Percentiles rank a stretch among this genome's conserved stretches.
phyloP scores from a whole-genome alignment of 768 basidiomycete species.

The Tulasnella sp. region DNA sequence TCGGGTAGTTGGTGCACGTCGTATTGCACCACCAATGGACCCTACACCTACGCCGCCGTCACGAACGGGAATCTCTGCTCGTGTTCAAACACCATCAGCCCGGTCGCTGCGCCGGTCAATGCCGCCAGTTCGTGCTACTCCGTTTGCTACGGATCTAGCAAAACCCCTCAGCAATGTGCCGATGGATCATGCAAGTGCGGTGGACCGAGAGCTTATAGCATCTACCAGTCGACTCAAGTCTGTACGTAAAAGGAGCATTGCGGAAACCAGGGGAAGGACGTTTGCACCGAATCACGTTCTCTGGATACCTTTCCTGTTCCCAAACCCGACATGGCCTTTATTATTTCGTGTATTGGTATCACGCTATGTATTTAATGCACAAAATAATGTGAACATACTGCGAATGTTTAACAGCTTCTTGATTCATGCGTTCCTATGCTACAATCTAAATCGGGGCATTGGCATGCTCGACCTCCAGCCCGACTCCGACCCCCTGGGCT shows the following conservation, averaged over 20 bases:
- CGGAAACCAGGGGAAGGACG: neutral
- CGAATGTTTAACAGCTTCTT: too few relatives aligned
- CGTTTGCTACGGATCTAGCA: neutral
- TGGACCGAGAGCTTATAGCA: neutral
- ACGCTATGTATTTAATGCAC: too few relatives aligned
- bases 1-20: neutral
- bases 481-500: too few relatives aligned
- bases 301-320: too few relatives aligned
- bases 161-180: neutral
- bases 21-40: neutral
- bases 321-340: too few relatives aligned
- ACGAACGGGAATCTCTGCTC: neutral
- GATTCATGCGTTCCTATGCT: too few relatives aligned
- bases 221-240: neutral
- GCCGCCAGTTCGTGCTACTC: neutral
- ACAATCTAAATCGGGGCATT: too few relatives aligned
- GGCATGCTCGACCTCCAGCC: too few relatives aligned
- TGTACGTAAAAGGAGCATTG: neutral
- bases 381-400: too few relatives aligned
- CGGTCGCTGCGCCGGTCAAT: neutral
- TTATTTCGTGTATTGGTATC: too few relatives aligned
- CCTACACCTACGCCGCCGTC: constrained; percentile 5
- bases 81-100: neutral
- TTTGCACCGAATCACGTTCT: too few relatives aligned
- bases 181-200: neutral